These are phyloP conservation scores for Calocybe cyanea DNA, from an alignment of 768 basidiomycete species.

Conservation along the genomic window DNA sequence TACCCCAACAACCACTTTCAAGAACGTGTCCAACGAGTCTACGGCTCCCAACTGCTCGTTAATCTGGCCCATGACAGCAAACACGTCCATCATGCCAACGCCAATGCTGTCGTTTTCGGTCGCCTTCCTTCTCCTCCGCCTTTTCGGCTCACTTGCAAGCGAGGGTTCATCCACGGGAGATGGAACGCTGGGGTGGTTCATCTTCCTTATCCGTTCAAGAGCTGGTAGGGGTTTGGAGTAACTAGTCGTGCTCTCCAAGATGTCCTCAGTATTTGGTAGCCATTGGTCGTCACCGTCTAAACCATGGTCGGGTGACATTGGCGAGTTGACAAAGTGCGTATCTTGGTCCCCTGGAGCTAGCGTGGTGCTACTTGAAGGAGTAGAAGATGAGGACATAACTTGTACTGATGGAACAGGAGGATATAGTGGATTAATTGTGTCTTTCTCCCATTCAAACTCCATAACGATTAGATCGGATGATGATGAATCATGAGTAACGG, in stretches of 20 bases:
- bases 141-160: slow-evolving; percentile 3
- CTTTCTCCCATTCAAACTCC: slow-evolving; percentile 78
- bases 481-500: slow-evolving; percentile 13
- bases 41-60: slow-evolving; percentile 75
- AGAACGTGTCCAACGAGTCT: slow-evolving; percentile 59
- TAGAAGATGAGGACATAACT: not conserved
- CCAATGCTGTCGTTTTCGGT: slow-evolving; percentile 19
- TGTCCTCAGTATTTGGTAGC: slow-evolving; percentile 50
- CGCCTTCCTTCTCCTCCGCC: slow-evolving; percentile 13
- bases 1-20: slow-evolving; percentile 68
- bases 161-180: not conserved
- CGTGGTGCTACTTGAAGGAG: not conserved
- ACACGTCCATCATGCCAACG: slow-evolving; percentile 74
- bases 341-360: not conserved
- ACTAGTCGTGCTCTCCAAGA: slow-evolving; percentile 70
- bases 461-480: slow-evolving; percentile 49
- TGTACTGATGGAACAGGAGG: slow-evolving; percentile 27
- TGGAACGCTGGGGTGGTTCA: slow-evolving; percentile 23
- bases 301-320: not conserved
- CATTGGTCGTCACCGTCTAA: slow-evolving; percentile 26
- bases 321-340: not conserved
- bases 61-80: slow-evolving; percentile 73
- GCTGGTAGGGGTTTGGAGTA: slow-evolving; percentile 66
- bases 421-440: slow-evolving; percentile 67
- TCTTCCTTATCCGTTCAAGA: slow-evolving; percentile 61